phyloP scores from a whole-genome alignment of 2,329 filamentous ascomycete species.

The Xylaria hypoxylon region DNA sequence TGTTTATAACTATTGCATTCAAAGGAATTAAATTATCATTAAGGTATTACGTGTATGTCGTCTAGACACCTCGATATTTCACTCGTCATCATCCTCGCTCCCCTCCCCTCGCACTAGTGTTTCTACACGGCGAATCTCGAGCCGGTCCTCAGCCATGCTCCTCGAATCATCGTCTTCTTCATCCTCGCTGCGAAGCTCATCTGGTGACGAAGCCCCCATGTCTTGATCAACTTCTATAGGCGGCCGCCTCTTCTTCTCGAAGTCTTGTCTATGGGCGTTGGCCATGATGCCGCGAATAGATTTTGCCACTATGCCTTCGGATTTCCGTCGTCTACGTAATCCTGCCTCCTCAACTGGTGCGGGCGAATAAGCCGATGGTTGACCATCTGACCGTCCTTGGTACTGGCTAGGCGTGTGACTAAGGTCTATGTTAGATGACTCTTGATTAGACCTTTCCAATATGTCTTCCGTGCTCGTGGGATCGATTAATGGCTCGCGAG shows the following conservation, averaged over 20 bases:
- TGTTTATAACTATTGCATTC: not conserved
- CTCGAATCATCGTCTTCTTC: constrained; percentile 51
- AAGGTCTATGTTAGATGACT: constrained; percentile 35
- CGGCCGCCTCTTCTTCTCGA: constrained; percentile 78
- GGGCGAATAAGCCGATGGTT: constrained; percentile 33
- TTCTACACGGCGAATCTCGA: constrained; percentile 43
- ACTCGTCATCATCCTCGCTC: constrained; percentile 28
- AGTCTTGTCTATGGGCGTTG: constrained; percentile 89
- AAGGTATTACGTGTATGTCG: not conserved
- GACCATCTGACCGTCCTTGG: constrained; percentile 23
- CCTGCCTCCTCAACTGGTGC: constrained; percentile 42
- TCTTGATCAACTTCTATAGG: constrained; percentile 54
- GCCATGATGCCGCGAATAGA: constrained; percentile 75
- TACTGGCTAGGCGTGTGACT: constrained; percentile 39
- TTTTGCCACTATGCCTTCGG: constrained; percentile 46
- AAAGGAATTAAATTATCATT: not conserved
- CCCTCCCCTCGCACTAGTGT: constrained; percentile 35
- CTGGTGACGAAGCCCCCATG: constrained; percentile 49
- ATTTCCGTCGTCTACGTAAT: constrained; percentile 41
- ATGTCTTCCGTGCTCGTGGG: constrained; percentile 55
- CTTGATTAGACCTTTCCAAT: constrained; percentile 26
- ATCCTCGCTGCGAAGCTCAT: constrained; percentile 52
- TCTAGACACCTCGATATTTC: constrained; percentile 7
- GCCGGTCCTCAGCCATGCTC: constrained; percentile 45
- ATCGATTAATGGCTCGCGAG: constrained; percentile 58